phyloP scores from a whole-genome alignment of 2,329 filamentous ascomycete genomes.

The Monilinia laxa region DNA sequence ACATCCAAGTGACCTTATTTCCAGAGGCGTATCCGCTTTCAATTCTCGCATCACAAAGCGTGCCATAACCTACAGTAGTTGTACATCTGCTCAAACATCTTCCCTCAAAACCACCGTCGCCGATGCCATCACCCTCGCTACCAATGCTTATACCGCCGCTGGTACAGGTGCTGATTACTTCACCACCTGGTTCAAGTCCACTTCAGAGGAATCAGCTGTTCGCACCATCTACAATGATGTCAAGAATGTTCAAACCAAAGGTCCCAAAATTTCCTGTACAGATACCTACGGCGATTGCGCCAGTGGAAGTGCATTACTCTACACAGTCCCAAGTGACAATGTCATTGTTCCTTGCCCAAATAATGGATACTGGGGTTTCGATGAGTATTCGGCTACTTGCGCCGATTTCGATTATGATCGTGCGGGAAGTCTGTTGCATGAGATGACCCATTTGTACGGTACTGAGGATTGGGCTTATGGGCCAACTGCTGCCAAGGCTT shows the following conservation, averaged over 20 bases:
- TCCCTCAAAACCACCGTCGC: constrained; percentile 29
- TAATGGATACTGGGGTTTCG: constrained; percentile 34
- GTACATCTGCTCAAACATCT: constrained; percentile 27
- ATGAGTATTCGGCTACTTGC: constrained; percentile 29
- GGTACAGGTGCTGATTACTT: constrained; percentile 29
- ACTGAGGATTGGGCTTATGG: constrained; percentile 35
- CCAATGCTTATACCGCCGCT: constrained; percentile 32
- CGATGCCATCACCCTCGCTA: constrained; percentile 31
- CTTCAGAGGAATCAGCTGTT: constrained; percentile 28
- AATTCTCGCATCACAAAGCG: constrained; percentile 33
- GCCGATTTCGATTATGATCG: constrained; percentile 32
- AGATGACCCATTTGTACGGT: constrained; percentile 34
- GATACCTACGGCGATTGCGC: constrained; percentile 32
- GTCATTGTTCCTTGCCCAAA: constrained; percentile 32
- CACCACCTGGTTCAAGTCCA: constrained; percentile 35
- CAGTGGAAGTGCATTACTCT: constrained; percentile 31
- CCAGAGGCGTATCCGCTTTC: constrained; percentile 20
- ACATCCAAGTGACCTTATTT: constrained; percentile 26
- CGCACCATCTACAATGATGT: constrained; percentile 32
- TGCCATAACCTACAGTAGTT: constrained; percentile 29
- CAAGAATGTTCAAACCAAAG: constrained; percentile 30
- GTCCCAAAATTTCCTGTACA: constrained; percentile 31
- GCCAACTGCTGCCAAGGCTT: constrained; percentile 27
- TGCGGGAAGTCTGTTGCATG: constrained; percentile 32
- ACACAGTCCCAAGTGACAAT: constrained; percentile 32